Evolutionary conservation across 2,329 filamentous ascomycete species (phyloP), one percentile per base, ranked within the genome.

Genomic region (Colletotrichum sublineola): DNA sequence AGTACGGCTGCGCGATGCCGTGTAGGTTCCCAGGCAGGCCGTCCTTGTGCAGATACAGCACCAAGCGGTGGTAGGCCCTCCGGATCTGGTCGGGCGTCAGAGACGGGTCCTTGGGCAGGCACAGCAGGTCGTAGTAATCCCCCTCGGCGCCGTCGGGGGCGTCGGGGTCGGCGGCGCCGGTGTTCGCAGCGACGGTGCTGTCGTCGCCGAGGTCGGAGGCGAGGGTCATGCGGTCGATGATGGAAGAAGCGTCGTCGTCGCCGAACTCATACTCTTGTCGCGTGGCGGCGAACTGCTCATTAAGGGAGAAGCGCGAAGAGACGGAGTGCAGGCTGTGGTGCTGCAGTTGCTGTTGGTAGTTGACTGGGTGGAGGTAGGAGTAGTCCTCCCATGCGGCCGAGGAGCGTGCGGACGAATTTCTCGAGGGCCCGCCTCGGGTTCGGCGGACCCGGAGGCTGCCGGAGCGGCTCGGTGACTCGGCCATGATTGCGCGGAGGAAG

Each of bases 201-300:
- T 76, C 76, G 29, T 75, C 58, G n/a, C 74, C 76, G 33, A 63
- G 58, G 42, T 74, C 76, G n/a, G 79, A 76, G 42, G 75, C 75
- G 55, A 77, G 48, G 9, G 77, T 79, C 50, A 76, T 75, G 52
- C 79, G 78, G 36, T 84, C 83, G 67, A 83, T 78, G 55, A 85
- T 77, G 24, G 84, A 86, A 52, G 83, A 85, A 29, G 79, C 82
- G 73, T 87, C 85, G 75, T 87, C 85, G 67, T 84, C 85, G 74
- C 81, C 85, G 63, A 86, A 84, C 60, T 86, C 84, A 62, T 83
- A 84, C 71, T 86, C 85, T 60, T 80, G 80, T 42, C 84, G 79
- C 7, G 85, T 87, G 46, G 83, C 78, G 29, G 85, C 84, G 69
- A 87, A 87, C 67, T 87, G 84, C 56, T 86, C 84, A 57, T 81